A percentile compares a stretch with the other conserved stretches of the same genome.
Conservation (phyloP, 345 rosid species). For the Mercurialis annua region DNA sequence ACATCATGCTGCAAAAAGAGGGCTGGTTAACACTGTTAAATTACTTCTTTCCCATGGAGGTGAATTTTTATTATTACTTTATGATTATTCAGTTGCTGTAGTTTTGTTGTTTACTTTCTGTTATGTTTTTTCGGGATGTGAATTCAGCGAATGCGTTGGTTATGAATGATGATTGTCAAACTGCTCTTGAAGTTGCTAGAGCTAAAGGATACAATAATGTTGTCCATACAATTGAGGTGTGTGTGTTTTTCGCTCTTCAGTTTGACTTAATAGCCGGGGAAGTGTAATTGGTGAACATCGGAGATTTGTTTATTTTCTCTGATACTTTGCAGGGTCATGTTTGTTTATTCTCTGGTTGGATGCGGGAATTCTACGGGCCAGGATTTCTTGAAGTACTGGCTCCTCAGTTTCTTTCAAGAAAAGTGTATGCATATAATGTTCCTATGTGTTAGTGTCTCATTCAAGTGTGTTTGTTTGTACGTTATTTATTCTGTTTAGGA, state of each 20-base stretch:
- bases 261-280: neutral
- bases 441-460: conserved; percentile 9
- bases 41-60: conserved; percentile 84
- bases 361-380: conserved; percentile 87
- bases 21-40: conserved; percentile 70
- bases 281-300: neutral
- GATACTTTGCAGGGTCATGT: conserved; percentile 52
- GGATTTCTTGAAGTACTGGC: conserved; percentile 78
- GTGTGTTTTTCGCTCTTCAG: neutral
- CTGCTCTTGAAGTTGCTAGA: conserved; percentile 90
- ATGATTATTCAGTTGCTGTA: neutral
- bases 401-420: conserved; percentile 82
- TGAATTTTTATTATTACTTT: conserved; percentile 16
- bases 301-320: neutral
- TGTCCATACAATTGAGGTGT: conserved; percentile 88
- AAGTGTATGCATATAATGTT: conserved; percentile 60
- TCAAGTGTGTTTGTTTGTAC: neutral
- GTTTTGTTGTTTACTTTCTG: neutral
- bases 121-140: neutral
- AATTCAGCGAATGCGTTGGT: conserved; percentile 80
- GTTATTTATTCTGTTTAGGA: conserved; percentile 4
- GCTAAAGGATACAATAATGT: conserved; percentile 63
- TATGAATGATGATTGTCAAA: conserved; percentile 84
- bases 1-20: conserved; percentile 97
- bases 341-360: conserved; percentile 88